A percentile compares a stretch with the other conserved stretches of the same genome.
Evolutionary conservation across 2,329 filamentous ascomycete species (phyloP).

Genomic region (Phyllosticta citriasiana): DNA sequence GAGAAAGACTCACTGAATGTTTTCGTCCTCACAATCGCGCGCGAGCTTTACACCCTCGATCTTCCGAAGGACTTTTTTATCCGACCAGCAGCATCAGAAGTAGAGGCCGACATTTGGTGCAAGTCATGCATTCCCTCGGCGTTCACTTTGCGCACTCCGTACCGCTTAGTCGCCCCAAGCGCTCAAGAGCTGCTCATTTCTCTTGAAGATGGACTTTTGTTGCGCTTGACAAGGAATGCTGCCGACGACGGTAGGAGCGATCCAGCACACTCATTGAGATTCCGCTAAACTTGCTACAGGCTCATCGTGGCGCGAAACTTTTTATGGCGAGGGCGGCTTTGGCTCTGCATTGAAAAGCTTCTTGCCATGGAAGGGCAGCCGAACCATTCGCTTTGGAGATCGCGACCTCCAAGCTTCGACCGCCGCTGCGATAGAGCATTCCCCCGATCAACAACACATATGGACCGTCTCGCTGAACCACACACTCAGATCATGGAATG

Average conservation of each 20-base stretch:
- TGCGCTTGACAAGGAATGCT: slow-evolving; percentile 45
- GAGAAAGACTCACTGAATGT: slow-evolving; percentile 69
- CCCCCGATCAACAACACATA: slow-evolving; percentile 41
- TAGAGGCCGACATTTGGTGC: slow-evolving; percentile 65
- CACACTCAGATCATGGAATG: slow-evolving; percentile 79
- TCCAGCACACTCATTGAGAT: background rate
- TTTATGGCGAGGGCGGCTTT: slow-evolving; percentile 67
- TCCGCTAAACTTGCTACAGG: slow-evolving; percentile 38
- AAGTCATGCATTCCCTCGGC: slow-evolving; percentile 64
- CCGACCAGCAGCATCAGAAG: slow-evolving; percentile 57
- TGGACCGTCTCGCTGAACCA: slow-evolving; percentile 88
- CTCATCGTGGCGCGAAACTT: slow-evolving; percentile 56
- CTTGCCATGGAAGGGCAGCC: slow-evolving; percentile 51
- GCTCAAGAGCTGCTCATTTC: slow-evolving; percentile 69
- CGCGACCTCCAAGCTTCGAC: slow-evolving; percentile 53
- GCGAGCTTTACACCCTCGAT: slow-evolving; percentile 74
- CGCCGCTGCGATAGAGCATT: slow-evolving; percentile 48
- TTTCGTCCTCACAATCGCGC: slow-evolving; percentile 70
- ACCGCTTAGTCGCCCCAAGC: slow-evolving; percentile 66
- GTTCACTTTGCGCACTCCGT: slow-evolving; percentile 67
- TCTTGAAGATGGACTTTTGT: slow-evolving; percentile 66
- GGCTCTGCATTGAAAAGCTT: slow-evolving; percentile 47
- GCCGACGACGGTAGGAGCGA: slow-evolving; percentile 16
- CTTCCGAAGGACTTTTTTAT: slow-evolving; percentile 75
- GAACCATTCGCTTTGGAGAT: slow-evolving; percentile 54